A percentile compares a stretch with the other conserved stretches of the same genome.
Conservation (phyloP, 2,329 filamentous ascomycete genomes). For the Paracorniculantispora psalliotae region DNA sequence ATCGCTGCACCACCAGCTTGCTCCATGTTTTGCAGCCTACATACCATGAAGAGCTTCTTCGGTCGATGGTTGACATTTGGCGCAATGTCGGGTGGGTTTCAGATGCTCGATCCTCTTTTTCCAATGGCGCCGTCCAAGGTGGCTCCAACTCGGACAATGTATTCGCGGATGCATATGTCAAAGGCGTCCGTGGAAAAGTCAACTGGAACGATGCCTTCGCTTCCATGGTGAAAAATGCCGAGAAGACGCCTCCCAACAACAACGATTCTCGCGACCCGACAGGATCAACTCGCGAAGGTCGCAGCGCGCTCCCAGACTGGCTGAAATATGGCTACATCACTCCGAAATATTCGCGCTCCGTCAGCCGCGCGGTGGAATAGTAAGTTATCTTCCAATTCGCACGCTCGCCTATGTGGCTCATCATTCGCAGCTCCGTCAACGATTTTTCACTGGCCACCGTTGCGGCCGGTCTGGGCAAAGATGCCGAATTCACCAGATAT, state of each 20-base stretch:
- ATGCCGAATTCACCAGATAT: slow-evolving; percentile 51
- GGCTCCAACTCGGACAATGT: slow-evolving; percentile 69
- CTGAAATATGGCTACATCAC: slow-evolving; percentile 60
- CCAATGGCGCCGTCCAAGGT: slow-evolving; percentile 64
- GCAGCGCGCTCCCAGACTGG: slow-evolving; percentile 68
- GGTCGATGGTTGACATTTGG: slow-evolving; percentile 65
- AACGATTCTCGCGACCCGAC: slow-evolving; percentile 52
- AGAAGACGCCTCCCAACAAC: slow-evolving; percentile 56
- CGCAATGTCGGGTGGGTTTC: slow-evolving; percentile 59
- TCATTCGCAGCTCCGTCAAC: slow-evolving; percentile 45
- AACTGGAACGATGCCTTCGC: slow-evolving; percentile 60
- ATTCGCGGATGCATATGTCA: slow-evolving; percentile 66
- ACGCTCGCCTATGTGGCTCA: not conserved
- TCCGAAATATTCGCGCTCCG: slow-evolving; percentile 53
- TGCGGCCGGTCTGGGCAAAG: slow-evolving; percentile 50
- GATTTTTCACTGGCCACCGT: slow-evolving; percentile 65
- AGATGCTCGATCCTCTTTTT: slow-evolving; percentile 62
- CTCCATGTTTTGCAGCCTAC: slow-evolving; percentile 60
- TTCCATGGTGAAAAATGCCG: slow-evolving; percentile 64
- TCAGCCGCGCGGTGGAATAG: slow-evolving; percentile 63
- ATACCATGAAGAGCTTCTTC: slow-evolving; percentile 60
- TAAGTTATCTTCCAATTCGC: slow-evolving; percentile 18
- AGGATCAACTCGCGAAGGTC: slow-evolving; percentile 61
- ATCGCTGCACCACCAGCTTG: slow-evolving; percentile 60
- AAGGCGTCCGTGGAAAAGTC: slow-evolving; percentile 57